phyloP scores from a whole-genome alignment of 2,329 filamentous ascomycete species.

The Fonsecaea multimorphosa region DNA sequence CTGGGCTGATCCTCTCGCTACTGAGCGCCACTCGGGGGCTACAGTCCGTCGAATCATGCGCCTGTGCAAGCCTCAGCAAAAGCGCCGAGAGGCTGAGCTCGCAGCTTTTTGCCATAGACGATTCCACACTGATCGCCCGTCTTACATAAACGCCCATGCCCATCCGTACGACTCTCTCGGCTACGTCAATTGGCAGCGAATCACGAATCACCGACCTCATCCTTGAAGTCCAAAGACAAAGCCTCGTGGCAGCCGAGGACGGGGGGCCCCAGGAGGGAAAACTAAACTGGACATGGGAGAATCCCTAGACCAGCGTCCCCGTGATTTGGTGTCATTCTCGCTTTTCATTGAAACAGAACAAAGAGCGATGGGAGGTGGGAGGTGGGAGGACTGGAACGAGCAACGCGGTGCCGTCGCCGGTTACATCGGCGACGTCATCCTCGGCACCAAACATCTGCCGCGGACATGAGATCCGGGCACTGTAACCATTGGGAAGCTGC shows the following conservation, averaged over 20 bases:
- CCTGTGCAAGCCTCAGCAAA: neutral
- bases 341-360: neutral
- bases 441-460: neutral
- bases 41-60: slow-evolving; percentile 13
- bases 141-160: neutral
- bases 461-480: neutral
- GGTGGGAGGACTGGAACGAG: neutral
- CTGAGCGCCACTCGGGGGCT: slow-evolving; percentile 1
- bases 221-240: neutral
- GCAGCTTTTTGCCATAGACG: neutral
- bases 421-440: neutral
- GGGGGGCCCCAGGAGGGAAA: neutral
- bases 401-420: neutral
- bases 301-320: neutral
- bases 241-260: slow-evolving; percentile 1
- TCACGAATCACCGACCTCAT: neutral
- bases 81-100: neutral
- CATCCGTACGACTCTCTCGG: neutral
- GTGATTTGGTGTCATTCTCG: neutral
- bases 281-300: neutral
- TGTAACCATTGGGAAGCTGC: neutral
- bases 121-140: neutral
- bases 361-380: neutral
- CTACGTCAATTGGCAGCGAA: neutral
- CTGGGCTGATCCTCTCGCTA: slow-evolving; percentile 9